A percentile compares a stretch with the other conserved stretches of the same genome.
Conservation (phyloP, 148 eudicot species). For the Rhododendron henanense region DNA sequence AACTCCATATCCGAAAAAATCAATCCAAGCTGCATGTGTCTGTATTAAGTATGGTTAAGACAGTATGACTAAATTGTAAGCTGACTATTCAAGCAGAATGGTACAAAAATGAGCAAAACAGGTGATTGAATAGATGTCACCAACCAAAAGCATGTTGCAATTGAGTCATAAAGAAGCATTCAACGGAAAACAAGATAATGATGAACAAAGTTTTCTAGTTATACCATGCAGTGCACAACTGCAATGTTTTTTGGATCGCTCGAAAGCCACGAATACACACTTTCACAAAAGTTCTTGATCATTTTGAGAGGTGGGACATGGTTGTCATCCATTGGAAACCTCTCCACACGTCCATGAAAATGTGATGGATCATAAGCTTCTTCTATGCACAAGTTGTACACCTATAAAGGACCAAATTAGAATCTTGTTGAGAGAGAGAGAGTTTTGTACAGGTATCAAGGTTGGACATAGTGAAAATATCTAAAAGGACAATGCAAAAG, state of each 20-base stretch:
- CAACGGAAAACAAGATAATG: neutral
- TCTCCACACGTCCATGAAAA: conserved; percentile 59
- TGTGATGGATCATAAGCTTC: conserved; percentile 51
- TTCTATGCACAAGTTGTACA: conserved; percentile 61
- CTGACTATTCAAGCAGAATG: neutral
- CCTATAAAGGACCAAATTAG: conserved; percentile 23
- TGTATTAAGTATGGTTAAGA: neutral
- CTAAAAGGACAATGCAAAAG: neutral
- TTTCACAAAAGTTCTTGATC: conserved; percentile 58
- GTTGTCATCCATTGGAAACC: conserved; percentile 59
- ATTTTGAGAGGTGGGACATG: conserved; percentile 50
- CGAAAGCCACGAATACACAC: conserved; percentile 54
- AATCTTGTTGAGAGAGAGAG: neutral
- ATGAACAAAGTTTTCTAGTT: neutral
- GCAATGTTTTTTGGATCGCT: conserved; percentile 48
- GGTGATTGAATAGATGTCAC: neutral
- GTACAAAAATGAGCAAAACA: neutral
- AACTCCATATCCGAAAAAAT: neutral
- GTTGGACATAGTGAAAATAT: neutral
- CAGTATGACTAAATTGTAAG: neutral
- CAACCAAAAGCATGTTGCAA: neutral
- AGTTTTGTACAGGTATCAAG: neutral
- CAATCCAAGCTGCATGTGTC: neutral
- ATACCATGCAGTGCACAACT: conserved; percentile 65
- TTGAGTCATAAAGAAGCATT: neutral